These are phyloP conservation scores for Apiotrichum gamsii DNA, from an alignment of 1,284 basidiomycete genomes.

Conservation along the genomic window DNA sequence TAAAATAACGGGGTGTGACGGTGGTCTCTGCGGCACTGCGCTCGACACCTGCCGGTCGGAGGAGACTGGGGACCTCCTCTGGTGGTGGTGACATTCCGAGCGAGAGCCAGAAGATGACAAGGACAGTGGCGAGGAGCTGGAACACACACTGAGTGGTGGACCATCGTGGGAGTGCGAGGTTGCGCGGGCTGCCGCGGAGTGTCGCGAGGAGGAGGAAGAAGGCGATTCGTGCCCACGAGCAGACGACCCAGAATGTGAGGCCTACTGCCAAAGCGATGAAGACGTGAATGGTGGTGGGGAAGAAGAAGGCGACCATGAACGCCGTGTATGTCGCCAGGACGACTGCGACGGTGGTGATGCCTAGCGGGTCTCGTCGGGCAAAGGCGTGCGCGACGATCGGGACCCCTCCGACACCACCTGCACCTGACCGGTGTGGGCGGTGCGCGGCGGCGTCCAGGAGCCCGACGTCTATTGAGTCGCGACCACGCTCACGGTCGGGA, in stretches of 20 bases:
- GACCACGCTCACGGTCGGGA: too few species aligned
- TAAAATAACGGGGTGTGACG: slow-evolving; percentile 16
- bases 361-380: slow-evolving; percentile 8
- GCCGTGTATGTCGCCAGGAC: slow-evolving; percentile 1
- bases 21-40: not conserved
- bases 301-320: slow-evolving; percentile 27
- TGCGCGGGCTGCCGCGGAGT: not conserved
- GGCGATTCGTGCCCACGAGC: slow-evolving; percentile 13
- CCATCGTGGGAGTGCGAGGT: not conserved
- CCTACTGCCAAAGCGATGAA: slow-evolving; percentile 19
- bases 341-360: slow-evolving; percentile 7
- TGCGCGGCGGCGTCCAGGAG: too few species aligned
- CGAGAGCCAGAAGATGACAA: slow-evolving; percentile 16
- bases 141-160: not conserved
- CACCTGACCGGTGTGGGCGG: too few species aligned
- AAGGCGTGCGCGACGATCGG: too few species aligned
- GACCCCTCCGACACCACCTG: too few species aligned
- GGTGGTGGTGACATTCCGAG: slow-evolving; percentile 16
- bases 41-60: not conserved
- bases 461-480: too few species aligned
- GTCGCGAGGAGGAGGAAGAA: not conserved
- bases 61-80: slow-evolving; percentile 9
- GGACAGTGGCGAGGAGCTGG: slow-evolving; percentile 8
- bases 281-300: slow-evolving; percentile 34
- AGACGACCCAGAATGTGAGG: slow-evolving; percentile 17